A percentile compares a stretch with the other conserved stretches of the same genome.
Evolutionary conservation across 2,329 filamentous ascomycete species (phyloP).

Genomic region (Didymella arachidicola): DNA sequence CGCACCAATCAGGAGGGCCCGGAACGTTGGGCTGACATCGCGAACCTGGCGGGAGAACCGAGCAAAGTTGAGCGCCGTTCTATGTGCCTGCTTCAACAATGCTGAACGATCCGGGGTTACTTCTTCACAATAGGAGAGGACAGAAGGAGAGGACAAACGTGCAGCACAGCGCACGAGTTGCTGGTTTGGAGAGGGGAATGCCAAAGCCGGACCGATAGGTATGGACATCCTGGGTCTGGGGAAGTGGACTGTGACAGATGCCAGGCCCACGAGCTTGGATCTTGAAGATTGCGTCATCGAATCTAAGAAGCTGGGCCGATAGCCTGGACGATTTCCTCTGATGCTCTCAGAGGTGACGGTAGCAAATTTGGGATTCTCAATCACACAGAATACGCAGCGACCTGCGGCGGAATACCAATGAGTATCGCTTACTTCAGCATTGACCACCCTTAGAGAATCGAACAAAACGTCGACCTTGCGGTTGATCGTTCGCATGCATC

Average conservation of each 20-base stretch:
- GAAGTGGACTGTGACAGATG: slow-evolving; percentile 10
- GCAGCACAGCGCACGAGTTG: background rate
- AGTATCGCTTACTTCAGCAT: no score
- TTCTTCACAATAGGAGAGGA: background rate
- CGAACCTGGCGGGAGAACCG: background rate
- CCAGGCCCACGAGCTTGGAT: background rate
- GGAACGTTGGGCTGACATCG: slow-evolving; percentile 6
- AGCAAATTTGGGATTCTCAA: no score
- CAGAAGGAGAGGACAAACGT: no score
- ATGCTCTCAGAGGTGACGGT: no score
- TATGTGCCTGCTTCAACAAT: background rate
- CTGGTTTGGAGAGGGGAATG: background rate
- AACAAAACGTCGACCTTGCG: no score
- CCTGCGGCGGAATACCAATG: no score
- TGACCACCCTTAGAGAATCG: no score
- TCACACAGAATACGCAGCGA: no score
- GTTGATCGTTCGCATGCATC: no score
- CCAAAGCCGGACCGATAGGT: slow-evolving; percentile 14
- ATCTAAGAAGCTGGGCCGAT: background rate
- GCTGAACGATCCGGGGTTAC: background rate
- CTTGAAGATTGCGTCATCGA: background rate
- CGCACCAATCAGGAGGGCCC: slow-evolving; percentile 1
- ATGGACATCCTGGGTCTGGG: slow-evolving; percentile 3
- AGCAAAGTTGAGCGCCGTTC: background rate
- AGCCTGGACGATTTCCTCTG: no score